These are phyloP conservation scores for Arthrobotrys entomopaga DNA, from an alignment of 2,329 filamentous ascomycete species.

Conservation along the genomic window DNA sequence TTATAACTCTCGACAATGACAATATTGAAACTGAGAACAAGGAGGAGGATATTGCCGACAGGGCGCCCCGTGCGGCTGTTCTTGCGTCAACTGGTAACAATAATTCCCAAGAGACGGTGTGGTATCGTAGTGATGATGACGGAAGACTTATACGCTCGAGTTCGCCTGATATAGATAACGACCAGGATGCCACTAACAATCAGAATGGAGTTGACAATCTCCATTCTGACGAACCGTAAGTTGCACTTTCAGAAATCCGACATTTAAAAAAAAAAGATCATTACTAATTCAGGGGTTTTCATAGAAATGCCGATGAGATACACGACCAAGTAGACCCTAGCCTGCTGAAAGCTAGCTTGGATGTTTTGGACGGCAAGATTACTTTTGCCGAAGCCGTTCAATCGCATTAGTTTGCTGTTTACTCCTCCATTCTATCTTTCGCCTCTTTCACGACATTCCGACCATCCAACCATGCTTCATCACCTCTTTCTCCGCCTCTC, in stretches of 20 bases:
- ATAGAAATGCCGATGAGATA: slow-evolving; percentile 15
- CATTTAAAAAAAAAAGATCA: not conserved
- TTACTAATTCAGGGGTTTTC: not conserved
- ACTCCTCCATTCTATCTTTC: too few species aligned
- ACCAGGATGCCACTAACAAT: not conserved
- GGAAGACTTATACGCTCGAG: slow-evolving; percentile 47
- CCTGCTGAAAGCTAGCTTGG: slow-evolving; percentile 27
- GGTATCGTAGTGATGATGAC: slow-evolving; percentile 33
- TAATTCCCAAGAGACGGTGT: slow-evolving; percentile 36
- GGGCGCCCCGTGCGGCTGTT: not conserved
- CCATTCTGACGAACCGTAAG: slow-evolving; percentile 27
- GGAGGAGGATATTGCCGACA: slow-evolving; percentile 1
- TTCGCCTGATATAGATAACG: slow-evolving; percentile 30
- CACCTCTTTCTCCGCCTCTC: too few species aligned
- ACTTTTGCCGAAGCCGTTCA: slow-evolving; percentile 13
- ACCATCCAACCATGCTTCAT: too few species aligned
- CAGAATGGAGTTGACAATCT: slow-evolving; percentile 5
- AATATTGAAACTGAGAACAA: not conserved
- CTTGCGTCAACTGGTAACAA: slow-evolving; percentile 28
- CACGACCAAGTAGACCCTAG: slow-evolving; percentile 27
- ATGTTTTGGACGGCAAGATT: not conserved
- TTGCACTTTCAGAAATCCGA: not conserved
- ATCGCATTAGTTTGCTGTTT: slow-evolving; percentile 10
- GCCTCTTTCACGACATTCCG: too few species aligned
- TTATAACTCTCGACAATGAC: not conserved